Evolutionary conservation across 2,329 filamentous ascomycete species (phyloP).

Genomic region (Arthrobotrys iridis): DNA sequence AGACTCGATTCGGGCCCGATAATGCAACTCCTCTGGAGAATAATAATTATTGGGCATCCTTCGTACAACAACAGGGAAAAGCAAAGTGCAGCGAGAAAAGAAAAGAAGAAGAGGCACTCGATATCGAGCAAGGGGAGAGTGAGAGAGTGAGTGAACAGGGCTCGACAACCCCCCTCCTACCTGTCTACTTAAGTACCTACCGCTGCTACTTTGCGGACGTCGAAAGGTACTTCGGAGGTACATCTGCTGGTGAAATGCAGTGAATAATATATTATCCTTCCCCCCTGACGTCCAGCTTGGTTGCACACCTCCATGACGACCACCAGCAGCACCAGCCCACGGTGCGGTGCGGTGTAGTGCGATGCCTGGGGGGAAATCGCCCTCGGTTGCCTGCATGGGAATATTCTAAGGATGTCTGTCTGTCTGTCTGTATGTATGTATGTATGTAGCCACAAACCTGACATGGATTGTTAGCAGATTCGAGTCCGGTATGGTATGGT

Average conservation of each 20-base stretch:
- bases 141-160: not conserved
- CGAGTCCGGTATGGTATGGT: too few species aligned
- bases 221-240: constrained; percentile 42
- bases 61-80: constrained; percentile 10
- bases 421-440: too few species aligned
- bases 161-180: not conserved
- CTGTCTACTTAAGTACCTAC: too few species aligned
- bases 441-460: not conserved
- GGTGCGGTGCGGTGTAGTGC: constrained; percentile 27
- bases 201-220: too few species aligned
- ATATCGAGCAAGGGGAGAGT: constrained; percentile 23
- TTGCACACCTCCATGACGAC: constrained; percentile 18
- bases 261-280: not conserved
- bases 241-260: not conserved
- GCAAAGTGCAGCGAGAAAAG: constrained; percentile 2
- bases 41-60: not conserved
- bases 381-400: constrained; percentile 23
- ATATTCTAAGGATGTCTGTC: too few species aligned
- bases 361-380: constrained; percentile 7
- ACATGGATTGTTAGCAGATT: not conserved
- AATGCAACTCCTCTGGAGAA: not conserved
- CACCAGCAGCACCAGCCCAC: not conserved
- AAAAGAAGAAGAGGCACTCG: constrained; percentile 41
- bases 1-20: not conserved
- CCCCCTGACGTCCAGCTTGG: constrained; percentile 30